These are phyloP conservation scores for Paecilomyces formosus DNA, from an alignment of 2,329 filamentous ascomycete genomes.

Conservation along the genomic window DNA sequence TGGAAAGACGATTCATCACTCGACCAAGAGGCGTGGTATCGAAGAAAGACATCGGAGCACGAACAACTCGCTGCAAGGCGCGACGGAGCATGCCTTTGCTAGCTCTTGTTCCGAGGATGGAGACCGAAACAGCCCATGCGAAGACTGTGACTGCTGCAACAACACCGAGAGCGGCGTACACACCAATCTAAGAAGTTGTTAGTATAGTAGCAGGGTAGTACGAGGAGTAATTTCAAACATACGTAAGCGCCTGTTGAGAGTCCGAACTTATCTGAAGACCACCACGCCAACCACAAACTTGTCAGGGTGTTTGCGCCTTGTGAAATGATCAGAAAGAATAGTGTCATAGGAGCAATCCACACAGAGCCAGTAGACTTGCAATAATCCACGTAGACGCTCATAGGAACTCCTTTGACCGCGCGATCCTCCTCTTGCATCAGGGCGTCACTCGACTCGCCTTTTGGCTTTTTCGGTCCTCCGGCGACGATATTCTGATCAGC, in stretches of 20 bases:
- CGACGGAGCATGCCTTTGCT: conserved; percentile 69
- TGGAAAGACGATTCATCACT: conserved; percentile 86
- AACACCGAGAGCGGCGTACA: conserved; percentile 61
- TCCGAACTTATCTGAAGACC: conserved; percentile 66
- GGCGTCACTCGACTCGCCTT: conserved; percentile 35
- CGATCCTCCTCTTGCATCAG: conserved; percentile 35
- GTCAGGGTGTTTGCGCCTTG: conserved; percentile 78
- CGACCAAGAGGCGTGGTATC: conserved; percentile 85
- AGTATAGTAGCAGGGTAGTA: neutral
- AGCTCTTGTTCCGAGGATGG: conserved; percentile 66
- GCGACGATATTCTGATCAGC: conserved; percentile 11
- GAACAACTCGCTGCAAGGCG: conserved; percentile 62
- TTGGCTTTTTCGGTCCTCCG: conserved; percentile 37
- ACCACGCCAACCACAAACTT: conserved; percentile 81
- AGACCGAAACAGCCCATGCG: conserved; percentile 64
- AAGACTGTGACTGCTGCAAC: conserved; percentile 68
- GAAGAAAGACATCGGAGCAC: conserved; percentile 71
- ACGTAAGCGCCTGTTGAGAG: conserved; percentile 40
- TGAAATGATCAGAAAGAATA: conserved; percentile 58
- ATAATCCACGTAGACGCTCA: conserved; percentile 67
- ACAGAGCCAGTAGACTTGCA: conserved; percentile 60
- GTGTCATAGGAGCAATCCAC: conserved; percentile 45
- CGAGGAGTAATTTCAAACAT: conserved; percentile 29
- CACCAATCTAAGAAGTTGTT: conserved; percentile 44
- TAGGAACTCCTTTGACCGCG: conserved; percentile 64